Evolutionary conservation across 2,329 filamentous ascomycete genomes (phyloP), one percentile per base, ranked within the genome.

Genomic region (Botrytis fragariae): DNA sequence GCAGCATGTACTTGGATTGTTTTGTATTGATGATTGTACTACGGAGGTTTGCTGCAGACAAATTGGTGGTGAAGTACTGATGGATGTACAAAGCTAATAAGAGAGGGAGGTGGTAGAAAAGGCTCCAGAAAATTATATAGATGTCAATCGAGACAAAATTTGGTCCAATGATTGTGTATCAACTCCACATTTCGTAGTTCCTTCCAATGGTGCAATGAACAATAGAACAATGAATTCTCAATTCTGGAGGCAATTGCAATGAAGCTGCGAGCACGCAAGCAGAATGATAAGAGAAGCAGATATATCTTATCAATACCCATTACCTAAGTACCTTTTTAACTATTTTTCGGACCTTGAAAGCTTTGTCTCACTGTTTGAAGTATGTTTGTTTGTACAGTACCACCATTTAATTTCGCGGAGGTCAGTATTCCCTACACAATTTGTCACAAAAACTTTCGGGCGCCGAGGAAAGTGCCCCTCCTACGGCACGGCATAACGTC

Each of bases 1-100:
- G 85, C 83, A 81, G 86, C 87, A 88, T 88, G 81, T 83, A 86
- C 81, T 79, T 61, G 32, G 22, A 68, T 70, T 60, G 29, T 45
- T 61, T 29, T 69, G 35, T 72, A 12, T 42, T 51, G n/a, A 32
- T 39, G 60, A 14, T 39, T 72, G 62, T 54, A 42, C 57, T 32
- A 54, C 42, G 39, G 42, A 72, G n/a, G 35, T 18, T 32, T 57
- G 35, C 48, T 57, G 48, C 18, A 68, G 42, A 42, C 9, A 9
- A 35, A 29, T 48, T 57, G 37, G 20, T 42, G 45, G 37, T 57
- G 45, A 54, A 20, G 22, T 51, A 54, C 32, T 20, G 35, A 39
- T 39, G 14, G 35, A 51, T 39, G 48, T 57, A 57, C 25, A 22
- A 32, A 20, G 65, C 35, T 68, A 25, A 12, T 68, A 25, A 12